These are phyloP conservation scores for Penicillium chermesinum DNA, from an alignment of 495 filamentous ascomycete genomes.

Conservation along the genomic window DNA sequence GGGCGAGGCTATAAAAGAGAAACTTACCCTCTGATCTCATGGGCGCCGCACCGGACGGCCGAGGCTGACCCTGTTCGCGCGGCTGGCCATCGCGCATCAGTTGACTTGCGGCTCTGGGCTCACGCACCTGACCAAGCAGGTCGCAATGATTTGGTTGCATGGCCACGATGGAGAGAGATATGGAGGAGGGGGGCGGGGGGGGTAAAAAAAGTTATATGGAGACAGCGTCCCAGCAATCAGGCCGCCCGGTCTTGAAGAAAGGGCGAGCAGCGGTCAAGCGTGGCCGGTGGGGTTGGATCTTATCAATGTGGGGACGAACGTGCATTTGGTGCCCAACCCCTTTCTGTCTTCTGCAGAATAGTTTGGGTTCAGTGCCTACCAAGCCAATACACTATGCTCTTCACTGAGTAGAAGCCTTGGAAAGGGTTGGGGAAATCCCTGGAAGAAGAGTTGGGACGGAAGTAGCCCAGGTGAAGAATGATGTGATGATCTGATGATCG, in stretches of 20 bases:
- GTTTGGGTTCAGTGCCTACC: no score
- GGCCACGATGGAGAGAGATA: conserved; percentile 7
- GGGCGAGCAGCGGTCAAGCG: conserved; percentile 26
- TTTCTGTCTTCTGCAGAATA: not conserved
- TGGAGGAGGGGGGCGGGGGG: not conserved
- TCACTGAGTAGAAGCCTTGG: not conserved
- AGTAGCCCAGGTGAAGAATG: conserved; percentile 11
- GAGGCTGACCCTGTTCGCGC: conserved; percentile 34
- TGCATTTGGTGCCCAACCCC: conserved; percentile 23
- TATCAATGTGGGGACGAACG: conserved; percentile 24
- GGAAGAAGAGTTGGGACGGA: not conserved
- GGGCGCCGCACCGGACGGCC: conserved; percentile 30
- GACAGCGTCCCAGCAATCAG: conserved; percentile 14
- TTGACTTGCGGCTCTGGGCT: conserved; percentile 35
- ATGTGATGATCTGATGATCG: conserved; percentile 28
- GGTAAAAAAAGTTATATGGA: conserved; percentile 3
- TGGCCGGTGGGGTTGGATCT: conserved; percentile 22
- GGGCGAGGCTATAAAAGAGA: conserved; percentile 14
- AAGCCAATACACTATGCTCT: no score
- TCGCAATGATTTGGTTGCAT: conserved; percentile 48
- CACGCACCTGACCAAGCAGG: conserved; percentile 41
- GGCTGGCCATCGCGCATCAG: conserved; percentile 39
- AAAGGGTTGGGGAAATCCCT: not conserved
- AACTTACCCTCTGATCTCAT: conserved; percentile 47
- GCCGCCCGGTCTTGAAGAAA: conserved; percentile 21